These are phyloP conservation scores for Globisporangium cederbergense DNA, from an alignment of 352 stramenopile genomes.

Conservation along the genomic window DNA sequence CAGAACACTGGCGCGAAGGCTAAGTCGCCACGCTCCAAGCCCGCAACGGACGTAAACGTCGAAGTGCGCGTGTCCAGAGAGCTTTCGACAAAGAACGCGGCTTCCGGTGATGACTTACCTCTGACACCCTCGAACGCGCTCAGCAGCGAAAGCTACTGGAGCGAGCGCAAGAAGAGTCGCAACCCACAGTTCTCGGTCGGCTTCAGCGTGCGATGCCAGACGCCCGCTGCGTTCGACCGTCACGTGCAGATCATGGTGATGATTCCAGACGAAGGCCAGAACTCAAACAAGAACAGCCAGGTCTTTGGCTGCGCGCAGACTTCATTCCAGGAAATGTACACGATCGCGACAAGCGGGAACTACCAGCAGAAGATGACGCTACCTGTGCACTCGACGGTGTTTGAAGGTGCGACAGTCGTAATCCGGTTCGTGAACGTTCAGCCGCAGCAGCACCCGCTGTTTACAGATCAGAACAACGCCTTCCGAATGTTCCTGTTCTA, in stretches of 20 bases:
- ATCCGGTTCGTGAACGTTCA: conserved; percentile 54
- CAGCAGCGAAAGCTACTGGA: conserved; percentile 65
- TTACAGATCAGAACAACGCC: conserved; percentile 40
- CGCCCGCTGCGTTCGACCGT: conserved; percentile 43
- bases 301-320: conserved; percentile 69
- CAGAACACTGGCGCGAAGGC: conserved; percentile 24
- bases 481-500: conserved; percentile 70
- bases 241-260: conserved; percentile 77
- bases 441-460: conserved; percentile 47
- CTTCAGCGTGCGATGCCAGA: conserved; percentile 54
- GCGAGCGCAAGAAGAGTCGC: conserved; percentile 56
- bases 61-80: conserved; percentile 61
- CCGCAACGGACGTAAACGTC: conserved; percentile 62
- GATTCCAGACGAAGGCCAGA: conserved; percentile 68
- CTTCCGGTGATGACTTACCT: neutral
- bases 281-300: conserved; percentile 59
- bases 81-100: conserved; percentile 21
- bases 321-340: conserved; percentile 78
- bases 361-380: conserved; percentile 63
- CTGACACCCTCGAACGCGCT: conserved; percentile 19
- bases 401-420: conserved; percentile 58
- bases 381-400: conserved; percentile 57
- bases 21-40: conserved; percentile 46
- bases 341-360: conserved; percentile 54
- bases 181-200: conserved; percentile 69